These are phyloP conservation scores for Papiliotrema laurentii DNA, from an alignment of 1,284 basidiomycete genomes.

Conservation along the genomic window DNA sequence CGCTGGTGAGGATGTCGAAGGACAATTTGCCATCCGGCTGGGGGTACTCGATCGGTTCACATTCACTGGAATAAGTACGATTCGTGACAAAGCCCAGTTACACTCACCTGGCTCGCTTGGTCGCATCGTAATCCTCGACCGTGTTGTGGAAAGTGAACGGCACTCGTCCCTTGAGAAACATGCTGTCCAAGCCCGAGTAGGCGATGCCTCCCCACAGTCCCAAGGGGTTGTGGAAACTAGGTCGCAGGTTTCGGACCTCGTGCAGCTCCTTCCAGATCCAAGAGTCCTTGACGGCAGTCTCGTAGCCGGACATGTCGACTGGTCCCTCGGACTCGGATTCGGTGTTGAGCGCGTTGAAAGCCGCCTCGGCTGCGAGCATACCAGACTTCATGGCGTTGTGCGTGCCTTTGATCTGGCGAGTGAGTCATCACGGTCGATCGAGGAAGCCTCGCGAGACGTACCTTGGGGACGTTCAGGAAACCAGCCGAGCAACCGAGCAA, in stretches of 20 bases:
- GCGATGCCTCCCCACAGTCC: constrained; percentile 84
- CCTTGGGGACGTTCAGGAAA: constrained; percentile 91
- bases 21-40: constrained; percentile 84
- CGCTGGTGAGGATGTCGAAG: constrained; percentile 88
- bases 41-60: constrained; percentile 84
- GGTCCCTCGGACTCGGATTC: constrained; percentile 28
- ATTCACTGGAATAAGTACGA: constrained; percentile 49
- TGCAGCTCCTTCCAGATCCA: constrained; percentile 87
- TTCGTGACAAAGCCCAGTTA: background rate
- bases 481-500: constrained; percentile 93
- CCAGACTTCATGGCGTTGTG: constrained; percentile 99
- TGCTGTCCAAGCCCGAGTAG: constrained; percentile 85
- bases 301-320: constrained; percentile 74
- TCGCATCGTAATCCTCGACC: constrained; percentile 66
- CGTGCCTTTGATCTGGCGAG: constrained; percentile 83
- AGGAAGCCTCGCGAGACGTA: constrained; percentile 6
- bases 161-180: constrained; percentile 77
- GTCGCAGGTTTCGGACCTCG: constrained; percentile 88
- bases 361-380: constrained; percentile 91
- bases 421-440: background rate
- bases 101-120: constrained; percentile 58
- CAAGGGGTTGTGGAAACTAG: constrained; percentile 79
- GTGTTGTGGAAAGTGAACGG: constrained; percentile 89
- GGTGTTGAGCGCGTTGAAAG: constrained; percentile 60
- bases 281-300: constrained; percentile 65